Evolutionary conservation across 1,284 basidiomycete species (phyloP).

Genomic region (Fistulina hepatica): DNA sequence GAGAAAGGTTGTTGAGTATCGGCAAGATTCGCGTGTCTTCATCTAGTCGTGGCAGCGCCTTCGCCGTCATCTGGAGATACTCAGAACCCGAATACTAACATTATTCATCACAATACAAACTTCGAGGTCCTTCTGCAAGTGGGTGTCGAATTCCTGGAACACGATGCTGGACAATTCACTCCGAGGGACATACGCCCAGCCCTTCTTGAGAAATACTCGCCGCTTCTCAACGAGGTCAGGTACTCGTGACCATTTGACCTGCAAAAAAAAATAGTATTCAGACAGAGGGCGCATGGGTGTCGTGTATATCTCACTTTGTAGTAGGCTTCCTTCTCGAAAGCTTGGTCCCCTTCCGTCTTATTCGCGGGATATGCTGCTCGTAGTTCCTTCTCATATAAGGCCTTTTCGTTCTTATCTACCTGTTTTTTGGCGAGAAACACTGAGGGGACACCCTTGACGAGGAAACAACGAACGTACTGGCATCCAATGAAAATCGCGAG

Average conservation of each 20-base stretch:
- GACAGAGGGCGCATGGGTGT: conserved; percentile 1
- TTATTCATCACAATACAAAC: conserved; percentile 30
- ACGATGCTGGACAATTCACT: conserved; percentile 82
- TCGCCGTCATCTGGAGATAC: conserved; percentile 62
- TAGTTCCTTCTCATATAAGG: conserved; percentile 40
- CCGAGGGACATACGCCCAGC: conserved; percentile 86
- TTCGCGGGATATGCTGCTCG: conserved; percentile 30
- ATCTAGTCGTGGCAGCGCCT: conserved; percentile 85
- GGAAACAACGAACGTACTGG: conserved; percentile 34
- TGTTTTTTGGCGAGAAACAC: conserved; percentile 18
- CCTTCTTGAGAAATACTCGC: conserved; percentile 70
- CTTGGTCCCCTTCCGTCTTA: conserved; percentile 17
- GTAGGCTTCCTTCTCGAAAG: conserved; percentile 43
- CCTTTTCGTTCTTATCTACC: conserved; percentile 56
- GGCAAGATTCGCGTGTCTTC: conserved; percentile 91
- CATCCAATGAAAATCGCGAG: conserved; percentile 75
- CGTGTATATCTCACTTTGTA: conserved; percentile 45
- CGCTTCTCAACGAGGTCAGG: conserved; percentile 85
- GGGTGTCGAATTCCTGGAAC: conserved; percentile 75
- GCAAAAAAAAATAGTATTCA: neutral
- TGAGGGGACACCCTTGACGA: too few relatives aligned
- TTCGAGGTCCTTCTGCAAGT: conserved; percentile 74
- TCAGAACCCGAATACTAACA: conserved; percentile 4
- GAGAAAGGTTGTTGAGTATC: conserved; percentile 85
- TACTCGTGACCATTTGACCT: conserved; percentile 82